Evolutionary conservation across 2,329 filamentous ascomycete species (phyloP), one percentile per base, ranked within the genome.

Genomic region (Hyphodiscus sp.): DNA sequence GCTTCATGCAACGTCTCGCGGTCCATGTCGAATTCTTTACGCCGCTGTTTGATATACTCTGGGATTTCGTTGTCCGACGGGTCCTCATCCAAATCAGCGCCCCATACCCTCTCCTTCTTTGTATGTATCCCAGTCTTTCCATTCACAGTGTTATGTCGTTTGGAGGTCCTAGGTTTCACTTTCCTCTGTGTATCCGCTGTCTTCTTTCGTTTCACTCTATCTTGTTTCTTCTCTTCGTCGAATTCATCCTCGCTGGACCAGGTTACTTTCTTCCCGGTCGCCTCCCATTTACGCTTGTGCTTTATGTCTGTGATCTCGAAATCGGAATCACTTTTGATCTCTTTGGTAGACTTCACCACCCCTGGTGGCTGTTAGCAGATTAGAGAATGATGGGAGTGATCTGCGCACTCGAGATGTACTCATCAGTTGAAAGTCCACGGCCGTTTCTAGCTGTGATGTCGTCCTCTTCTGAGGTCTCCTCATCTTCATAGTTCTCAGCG

Each of bases 41-140:
- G 79, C n/a, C 92, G 80, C 20, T 79, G 71, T 58, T 79, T 76
- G 26, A 96, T 68, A 66, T 95, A 92, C 19, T 86, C 81, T 0
- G 91, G 91, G 2, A 94, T 57, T 41, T 58, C 58, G 49, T 63
- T 68, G 57, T 67, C 64, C 54, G 63, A 47, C 30, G 56, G 56
- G 19, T 62, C 64, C 41, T 62, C 63, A 53, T 65, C 67, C 20
- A 54, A 63, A 41, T 56, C 61, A 51, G 65, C 61, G 20, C 59
- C 63, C 61, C 61, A 67, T 23, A 58, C 56, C 52, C 54, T 63
- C 47, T 58, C 61, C 42, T 53, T 64, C 53, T 59, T 61, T 16
- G 57, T 59, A n/a, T 53, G 56, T 41, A 63, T 57, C 9, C 55
- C 59, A 43, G 63, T 52, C 41, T 57, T 67, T 30, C 58, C 56